These are phyloP conservation scores for Apiospora phragmitis DNA, from an alignment of 2,329 filamentous ascomycete genomes.

Conservation along the genomic window DNA sequence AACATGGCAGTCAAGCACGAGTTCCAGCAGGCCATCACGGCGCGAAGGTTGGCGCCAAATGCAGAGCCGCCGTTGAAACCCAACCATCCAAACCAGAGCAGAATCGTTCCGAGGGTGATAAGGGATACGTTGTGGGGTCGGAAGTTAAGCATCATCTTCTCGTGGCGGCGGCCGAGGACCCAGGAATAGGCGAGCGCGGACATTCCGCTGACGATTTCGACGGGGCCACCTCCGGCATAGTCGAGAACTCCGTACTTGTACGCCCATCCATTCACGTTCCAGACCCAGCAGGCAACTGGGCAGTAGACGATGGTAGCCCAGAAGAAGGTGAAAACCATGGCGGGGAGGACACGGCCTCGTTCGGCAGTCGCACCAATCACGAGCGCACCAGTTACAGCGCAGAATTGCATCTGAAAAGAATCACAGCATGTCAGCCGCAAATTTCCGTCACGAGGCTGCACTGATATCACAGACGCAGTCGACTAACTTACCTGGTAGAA, in stretches of 20 bases:
- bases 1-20: slow-evolving; percentile 92
- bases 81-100: slow-evolving; percentile 98
- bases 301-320: slow-evolving; percentile 99
- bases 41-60: slow-evolving; percentile 91
- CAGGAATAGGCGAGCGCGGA: slow-evolving; percentile 93
- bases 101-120: slow-evolving; percentile 90
- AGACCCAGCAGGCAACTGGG: slow-evolving; percentile 93
- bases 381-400: slow-evolving; percentile 87
- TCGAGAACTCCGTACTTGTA: slow-evolving; percentile 90
- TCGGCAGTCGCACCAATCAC: slow-evolving; percentile 91
- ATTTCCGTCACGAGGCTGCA: not conserved
- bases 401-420: slow-evolving; percentile 86
- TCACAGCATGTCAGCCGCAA: not conserved
- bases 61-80: slow-evolving; percentile 97
- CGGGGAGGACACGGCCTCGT: slow-evolving; percentile 86
- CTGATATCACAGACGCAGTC: not conserved
- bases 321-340: slow-evolving; percentile 93
- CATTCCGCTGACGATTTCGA: slow-evolving; percentile 94
- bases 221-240: slow-evolving; percentile 93
- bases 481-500: slow-evolving; percentile 77
- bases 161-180: slow-evolving; percentile 93
- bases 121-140: slow-evolving; percentile 97
- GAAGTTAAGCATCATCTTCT: slow-evolving; percentile 99
- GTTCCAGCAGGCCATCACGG: slow-evolving; percentile 98
- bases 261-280: slow-evolving; percentile 93